A percentile compares a stretch with the other conserved stretches of the same genome.
These are phyloP conservation scores for Psidium guajava DNA, from an alignment of 345 rosid species.

Conservation along the genomic window DNA sequence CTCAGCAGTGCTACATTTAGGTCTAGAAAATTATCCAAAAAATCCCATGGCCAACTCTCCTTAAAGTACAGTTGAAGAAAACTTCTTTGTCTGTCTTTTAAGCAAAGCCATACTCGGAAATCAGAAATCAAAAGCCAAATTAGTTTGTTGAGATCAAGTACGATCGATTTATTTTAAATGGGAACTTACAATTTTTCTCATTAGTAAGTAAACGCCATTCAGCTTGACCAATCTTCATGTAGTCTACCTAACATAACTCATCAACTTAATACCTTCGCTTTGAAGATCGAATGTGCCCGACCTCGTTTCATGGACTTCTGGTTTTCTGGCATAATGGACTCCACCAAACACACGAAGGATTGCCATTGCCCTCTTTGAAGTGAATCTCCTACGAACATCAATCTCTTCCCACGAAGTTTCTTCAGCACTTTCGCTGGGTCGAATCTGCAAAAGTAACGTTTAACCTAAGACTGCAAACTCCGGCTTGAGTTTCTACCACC, in stretches of 20 bases:
- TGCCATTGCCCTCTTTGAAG: conserved; percentile 87
- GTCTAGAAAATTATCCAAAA: background rate
- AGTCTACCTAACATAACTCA: background rate
- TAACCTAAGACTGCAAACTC: background rate
- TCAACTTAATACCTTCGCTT: conserved; percentile 41
- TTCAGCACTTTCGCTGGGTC: conserved; percentile 47
- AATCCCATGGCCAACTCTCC: background rate
- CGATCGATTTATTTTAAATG: background rate
- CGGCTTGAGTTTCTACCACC: background rate
- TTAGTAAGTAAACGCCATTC: background rate
- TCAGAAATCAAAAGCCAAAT: background rate
- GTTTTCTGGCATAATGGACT: conserved; percentile 46
- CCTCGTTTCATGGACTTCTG: conserved; percentile 51
- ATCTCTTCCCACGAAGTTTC: conserved; percentile 62
- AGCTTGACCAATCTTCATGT: background rate
- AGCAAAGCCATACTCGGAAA: background rate
- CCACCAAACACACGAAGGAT: conserved; percentile 77
- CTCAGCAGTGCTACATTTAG: background rate
- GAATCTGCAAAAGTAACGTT: conserved; percentile 34
- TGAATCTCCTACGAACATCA: conserved; percentile 83
- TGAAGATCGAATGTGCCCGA: conserved; percentile 41
- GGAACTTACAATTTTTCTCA: background rate
- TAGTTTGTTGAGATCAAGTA: background rate
- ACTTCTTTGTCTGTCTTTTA: background rate
- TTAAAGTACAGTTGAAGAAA: background rate